Evolutionary conservation across 306 rosid species (phyloP).

Genomic region (Corylus americana): DNA sequence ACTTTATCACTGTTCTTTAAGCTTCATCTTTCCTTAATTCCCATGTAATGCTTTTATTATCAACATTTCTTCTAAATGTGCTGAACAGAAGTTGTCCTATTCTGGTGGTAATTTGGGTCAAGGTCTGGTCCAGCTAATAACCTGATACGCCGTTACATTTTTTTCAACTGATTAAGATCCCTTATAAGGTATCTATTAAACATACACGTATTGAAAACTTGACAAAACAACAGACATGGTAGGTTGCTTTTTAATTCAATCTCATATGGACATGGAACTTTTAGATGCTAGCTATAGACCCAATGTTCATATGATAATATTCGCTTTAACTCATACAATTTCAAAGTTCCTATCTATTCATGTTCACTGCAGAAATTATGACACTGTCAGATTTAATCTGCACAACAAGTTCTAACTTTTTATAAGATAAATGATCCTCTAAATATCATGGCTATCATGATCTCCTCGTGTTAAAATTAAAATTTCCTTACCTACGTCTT

Average conservation of each 20-base stretch:
- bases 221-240: background rate
- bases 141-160: background rate
- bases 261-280: background rate
- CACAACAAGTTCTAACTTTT: background rate
- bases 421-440: background rate
- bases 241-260: background rate
- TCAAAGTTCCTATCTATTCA: background rate
- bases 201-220: background rate
- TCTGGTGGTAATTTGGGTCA: background rate
- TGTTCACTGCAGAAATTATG: background rate
- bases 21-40: slow-evolving; percentile 1
- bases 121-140: background rate
- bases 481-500: slow-evolving; percentile 63
- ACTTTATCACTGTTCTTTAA: background rate
- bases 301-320: background rate
- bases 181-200: background rate
- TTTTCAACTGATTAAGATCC: background rate
- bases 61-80: background rate
- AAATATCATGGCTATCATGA: slow-evolving; percentile 3
- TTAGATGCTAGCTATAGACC: background rate
- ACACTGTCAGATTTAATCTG: background rate
- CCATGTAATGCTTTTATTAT: background rate
- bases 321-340: background rate
- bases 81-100: background rate
- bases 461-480: slow-evolving; percentile 9